Base-by-base conservation (phyloP, 768 basidiomycete species). In the Cubamyces sp. region DNA sequence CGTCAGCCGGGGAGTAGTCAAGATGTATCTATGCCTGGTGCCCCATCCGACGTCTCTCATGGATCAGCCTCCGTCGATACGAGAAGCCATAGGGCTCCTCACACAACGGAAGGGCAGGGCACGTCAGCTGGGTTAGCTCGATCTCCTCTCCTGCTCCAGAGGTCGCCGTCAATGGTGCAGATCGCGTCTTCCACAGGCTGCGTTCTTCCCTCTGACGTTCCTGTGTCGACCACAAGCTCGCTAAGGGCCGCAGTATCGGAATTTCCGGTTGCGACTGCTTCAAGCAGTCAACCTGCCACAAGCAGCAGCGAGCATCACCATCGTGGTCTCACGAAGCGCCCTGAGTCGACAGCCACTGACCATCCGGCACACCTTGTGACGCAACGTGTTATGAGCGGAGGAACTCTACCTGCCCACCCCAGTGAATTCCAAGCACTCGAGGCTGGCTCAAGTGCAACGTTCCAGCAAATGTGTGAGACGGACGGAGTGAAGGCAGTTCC, bases 51-150 rank as follows among this genome's bases (percentile, higher is more conserved):
- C 16, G 1, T 25, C 0, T 57, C 56, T 5, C 57, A 47, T 26
- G n/a, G 23, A 4, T 50, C 57, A 3, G 48, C 41, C 5, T 47
- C 57, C 19, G 26, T 28, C 14, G 43, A 47, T 18, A 50, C 37
- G 15, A 48, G 46, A 9, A 34, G 34, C 34, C 46, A 16, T 40
- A 23, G 34, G 18, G 46, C 40, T 57, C 47, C 9, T 16, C 21
- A 9, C 57, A 57, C 15, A 57, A 47, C 14, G 9, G 57, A 48
- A 6, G 40, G 25, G 19, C 47, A 42, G 34, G 50, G 57, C 18
- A 47, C 40, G 3, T 40, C 57, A 2, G 57, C 49, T 18, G 21
- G 16, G 18, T 25, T 19, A 4, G 54, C 34, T 8, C 7, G 25
- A 49, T 57, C 39, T 18, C 16, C 40, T 11, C 28, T 25, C 16